Evolutionary conservation across 2,329 filamentous ascomycete species (phyloP), one percentile per base, ranked within the genome.

Genomic region (Curvularia sp.): DNA sequence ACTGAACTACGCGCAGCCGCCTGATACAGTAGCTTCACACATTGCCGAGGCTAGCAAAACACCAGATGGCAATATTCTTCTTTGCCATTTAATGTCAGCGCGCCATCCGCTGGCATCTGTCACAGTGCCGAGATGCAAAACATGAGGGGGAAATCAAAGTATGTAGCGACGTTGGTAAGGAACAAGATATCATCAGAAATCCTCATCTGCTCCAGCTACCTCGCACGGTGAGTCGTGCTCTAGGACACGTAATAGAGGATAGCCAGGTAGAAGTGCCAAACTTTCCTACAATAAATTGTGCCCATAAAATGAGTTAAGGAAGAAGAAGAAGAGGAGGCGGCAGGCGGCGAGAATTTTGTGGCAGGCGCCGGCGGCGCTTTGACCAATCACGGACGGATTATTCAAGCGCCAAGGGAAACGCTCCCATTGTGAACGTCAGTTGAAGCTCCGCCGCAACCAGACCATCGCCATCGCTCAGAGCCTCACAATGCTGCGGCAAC

Each of bases 101-200:
- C 19, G 15, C n/a, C n/a, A 23, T 30, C 15, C n/a, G 23, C 36
- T 28, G 19, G 23, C 27, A 34, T 41, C 43, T 12, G 27, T 23
- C 47, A 25, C 41, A 59, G 51, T 51, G 23, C 47, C 54, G 13
- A 36, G 21, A 39, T 28, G 34, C 30, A 23, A 32, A 39, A 19
- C 41, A 45, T n/a, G 32, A 6, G 51, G 8, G 34, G 30, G 23
- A 38, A 34, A 15, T 28, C 32, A 49, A 48, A 57, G 27, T 50
- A 81, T 87, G 85, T 87, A 80, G 85, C 84, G 77, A 78, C 85
- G 84, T 87, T 81, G 84, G 85, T 87, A 88, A 88, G 85, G 86
- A 87, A 86, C 84, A 77, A 77, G 78, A 80, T 80, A 80, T 87
- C 83, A 86, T 85, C 67, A 80, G 80, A 70, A 76, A 55, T 65